Base-by-base conservation (phyloP, 225 moss, liverwort and hornwort species). In the Ulota crispa region DNA sequence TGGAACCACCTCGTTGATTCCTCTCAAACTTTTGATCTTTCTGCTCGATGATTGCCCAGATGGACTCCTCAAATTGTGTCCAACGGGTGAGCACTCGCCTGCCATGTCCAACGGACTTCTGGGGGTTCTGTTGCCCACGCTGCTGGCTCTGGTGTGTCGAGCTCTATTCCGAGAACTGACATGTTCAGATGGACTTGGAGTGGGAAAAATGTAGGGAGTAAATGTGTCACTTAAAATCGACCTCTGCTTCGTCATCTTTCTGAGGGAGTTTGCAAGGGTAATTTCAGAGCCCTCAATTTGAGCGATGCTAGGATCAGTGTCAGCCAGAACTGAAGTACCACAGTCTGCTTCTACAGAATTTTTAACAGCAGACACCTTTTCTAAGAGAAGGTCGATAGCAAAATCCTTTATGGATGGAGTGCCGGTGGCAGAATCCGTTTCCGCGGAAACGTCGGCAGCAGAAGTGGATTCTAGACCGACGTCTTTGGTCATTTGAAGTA, bases 81-180 rank as follows among this genome's bases (percentile, higher is more conserved):
- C 83, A 64, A 75, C 68, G 5, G 81, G 68, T 10, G 87, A 62
- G 41, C 41, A 45, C 20, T 83, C 83, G 2, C 60, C 41, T 3
- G 78, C 67, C 43, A 73, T 21, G 54, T 89, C 87, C 28, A 78
- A 80, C 12, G 83, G 37, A 13, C 62, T 36, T 71, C 77, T 69
- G 18, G 54, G 80, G 6, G 78, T 81, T 30, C 80, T 41, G 15
- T 83, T 83, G 24, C 87, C 85, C 6, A 83, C 78, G 23, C 80
- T 85, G 80, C 85, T 89, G n/a, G 78, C 78, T 68, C 87, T 81
- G 26, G 85, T 80, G 26, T 89, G 87, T 34, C 83, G 83, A 26
- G 83, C 62, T 83, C 67, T 81, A 7, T 81, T 80, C 26, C 85
- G 16, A 19, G 27, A 76, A 82, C 82, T 89, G 4, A 77, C 73